Evolutionary conservation across 257 asterid genomes (phyloP), one percentile per base, ranked within the genome.

Genomic region (Solanum lignicaule): DNA sequence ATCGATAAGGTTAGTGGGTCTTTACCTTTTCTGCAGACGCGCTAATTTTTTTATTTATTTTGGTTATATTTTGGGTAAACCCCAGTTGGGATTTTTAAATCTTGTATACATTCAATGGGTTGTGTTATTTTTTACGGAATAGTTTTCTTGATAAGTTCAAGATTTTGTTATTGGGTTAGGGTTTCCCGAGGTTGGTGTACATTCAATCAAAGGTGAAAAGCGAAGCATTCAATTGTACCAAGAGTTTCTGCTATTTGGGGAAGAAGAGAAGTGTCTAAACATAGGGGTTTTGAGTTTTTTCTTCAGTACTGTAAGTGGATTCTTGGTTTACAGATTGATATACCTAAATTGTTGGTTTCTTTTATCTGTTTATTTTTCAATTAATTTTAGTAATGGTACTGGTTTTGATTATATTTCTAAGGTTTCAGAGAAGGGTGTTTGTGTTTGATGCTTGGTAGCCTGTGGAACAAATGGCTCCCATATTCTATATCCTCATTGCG

Each of bases 401-500:
- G 43, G 48, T 82, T 81, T 38, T 6, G 6, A 3, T 18, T 48
- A 10, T 29, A 5, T 82, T 48, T 82, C 29, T 48, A 29, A 82
- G 18, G 29, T 82, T 82, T 31, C 43, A 48, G 86, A 31, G 31
- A 48, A 82, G 86, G 69, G 43, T 48, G 85, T 81, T 81, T 86
- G 58, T 86, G 72, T 33, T 86, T 69, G 84, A 69, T 86, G 69
- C 13, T 72, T 5, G 88, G 41, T 86, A 43, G 25, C 46, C 72
- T 46, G 62, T 35, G 11, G 33, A 73, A 72, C 72, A 87, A 87
- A 97, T 97, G 99, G 99, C 94, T 92, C 98, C 98, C 16, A 83
- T 95, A 84, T 93, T 84, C 88, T 97, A 93, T 92, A 88, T 96
- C 85, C 79, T 96, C 91, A 92, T 95, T 79, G 99, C 99, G 76